A percentile compares a stretch with the other conserved stretches of the same genome.
These are phyloP conservation scores for Yamadazyma ubonensis DNA, from an alignment of 805 yeast genomes.

Conservation along the genomic window DNA sequence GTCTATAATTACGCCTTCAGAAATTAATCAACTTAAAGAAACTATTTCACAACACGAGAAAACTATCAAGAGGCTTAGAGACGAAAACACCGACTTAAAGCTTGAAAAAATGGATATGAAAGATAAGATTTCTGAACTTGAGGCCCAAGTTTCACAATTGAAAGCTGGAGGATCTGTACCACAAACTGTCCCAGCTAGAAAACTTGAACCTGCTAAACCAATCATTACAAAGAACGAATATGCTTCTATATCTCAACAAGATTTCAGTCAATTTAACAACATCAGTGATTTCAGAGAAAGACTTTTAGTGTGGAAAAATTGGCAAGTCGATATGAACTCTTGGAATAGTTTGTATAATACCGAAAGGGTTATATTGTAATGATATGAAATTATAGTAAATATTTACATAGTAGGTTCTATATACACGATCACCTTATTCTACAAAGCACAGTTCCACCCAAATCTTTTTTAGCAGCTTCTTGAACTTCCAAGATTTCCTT, in stretches of 20 bases:
- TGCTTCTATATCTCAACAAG: constrained; percentile 27
- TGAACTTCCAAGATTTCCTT: constrained; percentile 66
- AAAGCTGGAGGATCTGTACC: constrained; percentile 8
- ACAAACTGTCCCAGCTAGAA: constrained; percentile 8
- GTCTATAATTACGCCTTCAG: constrained; percentile 1
- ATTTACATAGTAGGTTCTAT: constrained; percentile 9
- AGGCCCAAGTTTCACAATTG: constrained; percentile 19
- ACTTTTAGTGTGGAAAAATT: constrained; percentile 72
- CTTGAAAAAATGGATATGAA: constrained; percentile 37
- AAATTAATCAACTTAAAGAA: constrained; percentile 20
- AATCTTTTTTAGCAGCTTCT: constrained; percentile 76
- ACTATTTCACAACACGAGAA: constrained; percentile 31
- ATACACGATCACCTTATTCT: constrained; percentile 51
- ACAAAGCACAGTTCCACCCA: constrained; percentile 78
- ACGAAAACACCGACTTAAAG: constrained; percentile 43
- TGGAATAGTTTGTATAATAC: constrained; percentile 71
- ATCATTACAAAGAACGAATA: constrained; percentile 29
- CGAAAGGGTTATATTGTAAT: constrained; percentile 30
- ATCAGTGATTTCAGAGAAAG: constrained; percentile 56
- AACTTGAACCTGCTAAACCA: constrained; percentile 29
- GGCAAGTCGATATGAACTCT: constrained; percentile 81
- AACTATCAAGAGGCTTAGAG: constrained; percentile 37
- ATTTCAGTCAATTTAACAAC: constrained; percentile 15
- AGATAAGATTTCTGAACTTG: constrained; percentile 32
- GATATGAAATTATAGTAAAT: constrained; percentile 1